Base-by-base conservation (phyloP, 1,284 basidiomycete genomes). In the Lentinula novae-zelandiae region DNA sequence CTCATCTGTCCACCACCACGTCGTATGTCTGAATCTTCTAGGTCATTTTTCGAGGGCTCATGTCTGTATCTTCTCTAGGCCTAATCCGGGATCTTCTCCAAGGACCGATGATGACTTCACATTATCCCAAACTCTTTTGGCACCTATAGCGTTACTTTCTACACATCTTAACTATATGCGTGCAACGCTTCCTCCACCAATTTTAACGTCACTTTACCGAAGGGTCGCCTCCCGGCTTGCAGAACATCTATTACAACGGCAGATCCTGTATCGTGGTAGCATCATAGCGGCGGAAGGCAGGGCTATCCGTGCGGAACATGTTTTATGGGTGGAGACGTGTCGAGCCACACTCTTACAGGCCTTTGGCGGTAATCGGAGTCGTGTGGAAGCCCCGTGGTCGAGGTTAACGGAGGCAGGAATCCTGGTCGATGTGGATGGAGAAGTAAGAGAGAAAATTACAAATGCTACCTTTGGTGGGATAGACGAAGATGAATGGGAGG, bases 321-420 rank as follows among this genome's bases (percentile, higher is more conserved):
- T 87, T 65, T 77, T 93, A 17, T 95, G 92, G 92, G 80, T 86
- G 1, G 86, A 92, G 69, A 88, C 89, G 1, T 90, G 86, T 61
- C 80, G 83, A 42, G 73, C 78, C 27, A 86, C 84, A 1, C 72
- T 92, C 56, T 78, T 75, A 17, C 75, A 75, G 5, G 66, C 69
- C 20, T 68, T 81, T 36, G 72, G 74, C 10, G 74, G 75, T 60
- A 76, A 76, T 40, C 66, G 73, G 56, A 68, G 74, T 31, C 77
- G 84, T 12, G 76, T 84, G 4, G 86, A 90, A 68, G 80, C 79
- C 0, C 89, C 92, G 2, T 95, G 93, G 93, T 74, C 79, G 60
- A 80, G 79, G 53, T 75, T 95, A 40, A 71, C 87, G 9, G 84
- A 89, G 61, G 87, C 89, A 9, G 88, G 83, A 9, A 79, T 83